Percentiles rank a stretch among this genome's conserved stretches.
Evolutionary conservation across 192 early-diverging fungal species (phyloP).

Genomic region (Entomortierella chlamydospora): DNA sequence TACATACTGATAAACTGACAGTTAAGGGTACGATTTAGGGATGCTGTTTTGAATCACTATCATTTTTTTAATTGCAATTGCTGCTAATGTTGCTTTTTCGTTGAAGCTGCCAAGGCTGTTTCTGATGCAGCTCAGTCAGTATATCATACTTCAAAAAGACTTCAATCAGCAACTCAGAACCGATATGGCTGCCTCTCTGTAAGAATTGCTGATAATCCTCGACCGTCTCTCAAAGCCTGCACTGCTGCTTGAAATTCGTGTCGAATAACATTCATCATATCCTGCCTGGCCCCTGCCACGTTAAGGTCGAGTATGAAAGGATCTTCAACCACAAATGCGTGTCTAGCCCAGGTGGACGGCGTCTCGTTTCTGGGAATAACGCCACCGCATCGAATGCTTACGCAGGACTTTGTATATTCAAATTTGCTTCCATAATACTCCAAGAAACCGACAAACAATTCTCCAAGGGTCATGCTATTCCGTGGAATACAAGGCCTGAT

Average conservation of each 20-base stretch:
- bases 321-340: slow-evolving; percentile 49
- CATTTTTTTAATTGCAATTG: too few species aligned
- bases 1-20: too few species aligned
- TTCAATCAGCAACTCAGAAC: neutral
- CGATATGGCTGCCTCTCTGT: slow-evolving; percentile 24
- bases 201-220: slow-evolving; percentile 40
- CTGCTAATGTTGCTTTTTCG: too few species aligned
- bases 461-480: slow-evolving; percentile 47
- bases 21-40: too few species aligned
- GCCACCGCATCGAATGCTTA: slow-evolving; percentile 40
- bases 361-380: slow-evolving; percentile 32
- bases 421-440: slow-evolving; percentile 51
- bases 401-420: slow-evolving; percentile 40
- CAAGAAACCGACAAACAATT: slow-evolving; percentile 47
- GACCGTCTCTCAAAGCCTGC: slow-evolving; percentile 36
- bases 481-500: slow-evolving; percentile 37
- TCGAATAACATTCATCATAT: slow-evolving; percentile 49
- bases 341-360: slow-evolving; percentile 10
- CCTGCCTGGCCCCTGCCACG: slow-evolving; percentile 25
- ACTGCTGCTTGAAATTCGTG: slow-evolving; percentile 52
- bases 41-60: too few species aligned
- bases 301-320: slow-evolving; percentile 44
- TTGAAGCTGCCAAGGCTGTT: too few species aligned
- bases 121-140: too few species aligned
- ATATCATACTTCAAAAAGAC: too few species aligned